Conservation (phyloP, 163 green algal species). For the Coccomyxa subellipsoidea region DNA sequence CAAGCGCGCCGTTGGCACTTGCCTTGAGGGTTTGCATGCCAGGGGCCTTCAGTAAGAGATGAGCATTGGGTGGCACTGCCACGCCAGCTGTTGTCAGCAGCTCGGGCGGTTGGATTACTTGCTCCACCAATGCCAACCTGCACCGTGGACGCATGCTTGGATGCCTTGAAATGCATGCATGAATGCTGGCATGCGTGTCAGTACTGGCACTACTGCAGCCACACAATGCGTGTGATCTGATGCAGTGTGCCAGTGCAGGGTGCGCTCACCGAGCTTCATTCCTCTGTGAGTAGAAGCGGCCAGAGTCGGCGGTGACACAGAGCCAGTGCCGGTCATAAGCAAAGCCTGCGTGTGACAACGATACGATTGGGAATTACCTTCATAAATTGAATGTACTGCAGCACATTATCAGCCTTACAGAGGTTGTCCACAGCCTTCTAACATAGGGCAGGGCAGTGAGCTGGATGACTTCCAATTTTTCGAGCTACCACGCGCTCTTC, state of each 20-base stretch:
- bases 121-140: not conserved
- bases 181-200: too few relatives aligned
- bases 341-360: not conserved
- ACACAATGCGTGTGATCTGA: too few relatives aligned
- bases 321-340: constrained; percentile 2
- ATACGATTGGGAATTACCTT: too few relatives aligned
- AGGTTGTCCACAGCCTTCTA: too few relatives aligned
- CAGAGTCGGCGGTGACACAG: not conserved
- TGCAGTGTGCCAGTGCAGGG: not conserved
- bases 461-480: too few relatives aligned
- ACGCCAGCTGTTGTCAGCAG: not conserved
- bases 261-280: not conserved
- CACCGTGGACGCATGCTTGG: not conserved
- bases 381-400: not conserved
- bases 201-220: too few relatives aligned
- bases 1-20: too few relatives aligned
- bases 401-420: not conserved
- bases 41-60: constrained; percentile 6
- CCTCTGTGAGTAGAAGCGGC: not conserved
- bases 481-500: not conserved
- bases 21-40: not conserved
- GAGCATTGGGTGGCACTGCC: not conserved
- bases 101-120: not conserved
- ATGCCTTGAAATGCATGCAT: too few relatives aligned
- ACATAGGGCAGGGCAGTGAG: too few relatives aligned